Conservation (phyloP, 1,284 basidiomycete species). For the Leucoagaricus sp. region DNA sequence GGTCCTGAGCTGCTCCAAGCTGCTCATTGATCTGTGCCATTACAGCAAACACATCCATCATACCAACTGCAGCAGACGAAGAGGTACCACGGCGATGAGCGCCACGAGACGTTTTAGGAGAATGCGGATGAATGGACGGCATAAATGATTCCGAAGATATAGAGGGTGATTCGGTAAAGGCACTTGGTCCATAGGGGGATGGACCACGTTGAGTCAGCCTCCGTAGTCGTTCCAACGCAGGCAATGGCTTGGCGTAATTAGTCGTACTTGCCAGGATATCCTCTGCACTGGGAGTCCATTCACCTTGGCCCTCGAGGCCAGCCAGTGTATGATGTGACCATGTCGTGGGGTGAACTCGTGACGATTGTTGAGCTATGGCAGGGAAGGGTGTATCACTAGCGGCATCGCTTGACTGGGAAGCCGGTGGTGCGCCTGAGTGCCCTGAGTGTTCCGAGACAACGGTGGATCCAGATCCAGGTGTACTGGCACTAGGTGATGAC, state of each 20-base stretch:
- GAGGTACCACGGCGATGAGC: not conserved
- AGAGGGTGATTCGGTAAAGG: not conserved
- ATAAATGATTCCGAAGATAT: slow-evolving; percentile 7
- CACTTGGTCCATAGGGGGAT: not conserved
- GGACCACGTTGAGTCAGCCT: slow-evolving; percentile 37
- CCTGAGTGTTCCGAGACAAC: slow-evolving; percentile 11
- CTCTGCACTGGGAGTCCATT: slow-evolving; percentile 54
- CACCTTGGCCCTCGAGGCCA: slow-evolving; percentile 39
- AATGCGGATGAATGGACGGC: slow-evolving; percentile 3
- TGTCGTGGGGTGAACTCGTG: not conserved
- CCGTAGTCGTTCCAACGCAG: slow-evolving; percentile 72
- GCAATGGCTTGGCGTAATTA: slow-evolving; percentile 70
- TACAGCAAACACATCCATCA: slow-evolving; percentile 83
- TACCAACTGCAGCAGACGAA: slow-evolving; percentile 47
- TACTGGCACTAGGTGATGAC: slow-evolving; percentile 6
- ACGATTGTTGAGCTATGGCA: slow-evolving; percentile 11
- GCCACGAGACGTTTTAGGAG: slow-evolving; percentile 9
- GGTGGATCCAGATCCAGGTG: slow-evolving; percentile 9
- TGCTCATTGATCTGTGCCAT: slow-evolving; percentile 88
- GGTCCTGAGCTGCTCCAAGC: slow-evolving; percentile 67
- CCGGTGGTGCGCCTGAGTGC: not conserved
- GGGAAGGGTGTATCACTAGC: slow-evolving; percentile 15
- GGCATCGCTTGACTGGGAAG: not conserved
- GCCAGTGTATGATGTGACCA: slow-evolving; percentile 12
- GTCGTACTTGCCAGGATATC: slow-evolving; percentile 79